Evolutionary conservation across 495 filamentous ascomycete species (phyloP), one percentile per base, ranked within the genome.

Genomic region (Rhypophila decipiens): DNA sequence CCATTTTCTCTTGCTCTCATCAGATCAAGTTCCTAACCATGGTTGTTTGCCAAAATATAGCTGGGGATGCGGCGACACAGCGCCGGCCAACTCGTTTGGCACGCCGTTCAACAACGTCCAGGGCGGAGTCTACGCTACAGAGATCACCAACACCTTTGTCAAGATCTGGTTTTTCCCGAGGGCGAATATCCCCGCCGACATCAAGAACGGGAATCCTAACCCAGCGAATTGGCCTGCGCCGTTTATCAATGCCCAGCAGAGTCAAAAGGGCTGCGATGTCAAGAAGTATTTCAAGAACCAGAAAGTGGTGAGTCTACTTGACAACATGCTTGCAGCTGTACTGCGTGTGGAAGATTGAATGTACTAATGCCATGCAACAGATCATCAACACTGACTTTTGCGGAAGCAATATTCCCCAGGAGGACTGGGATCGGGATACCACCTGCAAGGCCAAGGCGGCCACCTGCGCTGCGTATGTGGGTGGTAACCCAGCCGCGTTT

Each of bases 331-430:
- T 36, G 5, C 18, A 22, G 5, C 19, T n/a, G 42, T 31, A 33
- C 9, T 5, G 18, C 8, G 5, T 42, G 12, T 34, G 39, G 31
- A 39, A 15, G 36, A 39, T 8, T 3, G 27, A 19, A 19, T 2
- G 9, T 12, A 17, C 41, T 47, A n/a, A 52, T 36, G 4, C 1
- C 8, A 11, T 15, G 35, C 19, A 1, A 2, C n/a, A 52, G 49
- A 71, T 87, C 52, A 77, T 91, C 57, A 79, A 95, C 60, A 83
- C 78, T 1, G 85, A 82, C 0, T 88, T 94, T 70, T 95, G 89
- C 60, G 89, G 89, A 27, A 77, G 85, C 42, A 89, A 82, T 71
- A 70, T 71, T 33, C 43, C 46, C 49, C 49, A 52, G 37, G 43
- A 42, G 12, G 37, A 37, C 0, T 52, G 49, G 49, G 21, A 40